Evolutionary conservation across 2,329 filamentous ascomycete genomes (phyloP).

Genomic region (Seiridium unicorne): DNA sequence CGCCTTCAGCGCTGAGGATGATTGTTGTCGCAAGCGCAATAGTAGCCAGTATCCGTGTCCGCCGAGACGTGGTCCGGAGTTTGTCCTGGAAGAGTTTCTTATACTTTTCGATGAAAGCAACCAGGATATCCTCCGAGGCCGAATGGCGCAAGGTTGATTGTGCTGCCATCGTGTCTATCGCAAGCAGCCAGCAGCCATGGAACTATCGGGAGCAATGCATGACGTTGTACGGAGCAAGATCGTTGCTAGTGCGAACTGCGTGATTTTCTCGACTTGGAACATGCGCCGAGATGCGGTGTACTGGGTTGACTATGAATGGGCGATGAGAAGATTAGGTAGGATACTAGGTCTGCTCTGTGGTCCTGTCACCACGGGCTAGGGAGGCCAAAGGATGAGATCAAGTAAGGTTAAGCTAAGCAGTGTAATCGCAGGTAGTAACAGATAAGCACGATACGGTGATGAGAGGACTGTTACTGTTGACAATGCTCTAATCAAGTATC

Average conservation of each 20-base stretch:
- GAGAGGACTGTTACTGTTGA: neutral
- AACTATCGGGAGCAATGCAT: slow-evolving; percentile 7
- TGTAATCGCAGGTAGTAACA: neutral
- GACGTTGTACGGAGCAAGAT: no score
- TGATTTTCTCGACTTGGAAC: no score
- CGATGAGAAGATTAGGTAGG: neutral
- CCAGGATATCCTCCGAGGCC: slow-evolving; percentile 65
- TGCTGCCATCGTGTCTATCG: slow-evolving; percentile 63
- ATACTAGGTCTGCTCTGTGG: neutral
- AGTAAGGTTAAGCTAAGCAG: neutral
- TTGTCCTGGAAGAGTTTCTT: slow-evolving; percentile 48
- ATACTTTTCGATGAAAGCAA: slow-evolving; percentile 62
- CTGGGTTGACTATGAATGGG: neutral
- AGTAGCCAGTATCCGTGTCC: slow-evolving; percentile 72
- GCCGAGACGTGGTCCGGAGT: slow-evolving; percentile 64
- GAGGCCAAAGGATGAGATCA: neutral
- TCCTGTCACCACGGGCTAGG: neutral
- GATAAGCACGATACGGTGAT: neutral
- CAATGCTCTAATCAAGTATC: neutral
- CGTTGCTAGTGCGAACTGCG: no score
- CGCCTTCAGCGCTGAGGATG: slow-evolving; percentile 74
- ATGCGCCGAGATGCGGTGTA: no score
- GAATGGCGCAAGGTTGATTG: slow-evolving; percentile 79
- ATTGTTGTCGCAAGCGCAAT: slow-evolving; percentile 76
- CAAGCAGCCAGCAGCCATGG: slow-evolving; percentile 4